phyloP scores from a whole-genome alignment of 441 rosid species.

The Aquilaria agallochum region DNA sequence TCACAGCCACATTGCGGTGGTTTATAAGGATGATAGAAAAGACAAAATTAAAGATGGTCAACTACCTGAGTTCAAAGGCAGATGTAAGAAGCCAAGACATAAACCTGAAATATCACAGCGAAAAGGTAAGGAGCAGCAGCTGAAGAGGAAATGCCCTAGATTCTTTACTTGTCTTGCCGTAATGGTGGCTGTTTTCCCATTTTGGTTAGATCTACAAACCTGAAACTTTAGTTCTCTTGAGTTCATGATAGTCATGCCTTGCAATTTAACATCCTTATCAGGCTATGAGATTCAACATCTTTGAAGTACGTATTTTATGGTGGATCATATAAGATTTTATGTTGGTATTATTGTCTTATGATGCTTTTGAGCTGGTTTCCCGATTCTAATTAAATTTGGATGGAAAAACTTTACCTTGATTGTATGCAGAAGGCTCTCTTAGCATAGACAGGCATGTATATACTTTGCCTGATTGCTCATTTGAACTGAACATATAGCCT shows the following conservation, averaged over 20 bases:
- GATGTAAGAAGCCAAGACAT: conserved; percentile 52
- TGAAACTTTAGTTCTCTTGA: neutral
- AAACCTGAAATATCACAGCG: conserved; percentile 29
- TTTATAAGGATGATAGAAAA: conserved; percentile 53
- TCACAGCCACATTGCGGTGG: conserved; percentile 94
- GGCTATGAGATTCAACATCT: too few species aligned
- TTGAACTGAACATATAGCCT: conserved; percentile 8
- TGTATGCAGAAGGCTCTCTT: too few species aligned
- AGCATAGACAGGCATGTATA: too few species aligned
- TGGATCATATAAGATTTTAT: too few species aligned
- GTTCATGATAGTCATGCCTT: neutral
- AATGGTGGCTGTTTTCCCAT: neutral
- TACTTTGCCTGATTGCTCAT: conserved; percentile 5
- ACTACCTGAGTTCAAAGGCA: conserved; percentile 41
- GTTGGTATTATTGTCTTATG: too few species aligned
- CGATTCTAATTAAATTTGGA: neutral
- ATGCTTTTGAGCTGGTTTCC: too few species aligned
- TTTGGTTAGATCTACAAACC: conserved; percentile 1
- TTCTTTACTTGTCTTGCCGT: neutral
- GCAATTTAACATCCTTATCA: too few species aligned
- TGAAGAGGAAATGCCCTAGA: conserved; percentile 6
- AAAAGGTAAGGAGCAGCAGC: conserved; percentile 35
- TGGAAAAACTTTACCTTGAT: neutral
- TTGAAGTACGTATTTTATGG: too few species aligned
- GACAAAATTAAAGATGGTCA: conserved; percentile 31